These are phyloP conservation scores for Hansenula anomala DNA, from an alignment of 1,139 yeast genomes.

Conservation along the genomic window DNA sequence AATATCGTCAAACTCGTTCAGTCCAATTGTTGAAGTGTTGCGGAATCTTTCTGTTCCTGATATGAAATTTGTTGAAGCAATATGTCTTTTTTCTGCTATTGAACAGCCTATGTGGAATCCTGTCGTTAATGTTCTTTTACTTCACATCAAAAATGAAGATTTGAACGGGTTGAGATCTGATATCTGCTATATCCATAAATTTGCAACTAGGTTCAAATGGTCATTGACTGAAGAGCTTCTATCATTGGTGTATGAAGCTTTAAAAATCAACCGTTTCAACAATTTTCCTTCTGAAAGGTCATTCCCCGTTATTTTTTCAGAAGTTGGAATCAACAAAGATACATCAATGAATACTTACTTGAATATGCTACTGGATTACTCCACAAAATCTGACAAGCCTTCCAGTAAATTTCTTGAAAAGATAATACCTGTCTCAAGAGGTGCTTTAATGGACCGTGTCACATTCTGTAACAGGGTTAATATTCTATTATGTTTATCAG, in stretches of 20 bases:
- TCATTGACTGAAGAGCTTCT: slow-evolving; percentile 10
- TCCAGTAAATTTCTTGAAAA: slow-evolving; percentile 17
- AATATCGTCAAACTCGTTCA: background rate
- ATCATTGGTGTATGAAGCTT: slow-evolving; percentile 12
- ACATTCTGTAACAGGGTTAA: slow-evolving; percentile 19
- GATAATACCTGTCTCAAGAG: slow-evolving; percentile 16
- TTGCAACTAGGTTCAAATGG: slow-evolving; percentile 10
- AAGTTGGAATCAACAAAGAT: slow-evolving; percentile 8
- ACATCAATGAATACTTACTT: slow-evolving; percentile 13
- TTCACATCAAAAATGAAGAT: background rate
- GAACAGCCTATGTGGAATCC: background rate
- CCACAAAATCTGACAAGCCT: slow-evolving; percentile 1
- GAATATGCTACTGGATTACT: slow-evolving; percentile 10
- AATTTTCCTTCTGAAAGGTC: slow-evolving; percentile 11
- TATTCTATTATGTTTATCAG: slow-evolving; percentile 11
- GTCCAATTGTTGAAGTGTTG: background rate
- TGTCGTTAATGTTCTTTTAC: background rate
- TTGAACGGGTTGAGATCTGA: slow-evolving; percentile 3
- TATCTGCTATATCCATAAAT: slow-evolving; percentile 6
- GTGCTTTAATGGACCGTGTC: slow-evolving; percentile 5
- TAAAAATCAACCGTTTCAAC: slow-evolving; percentile 16
- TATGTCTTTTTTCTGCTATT: too few relatives aligned
- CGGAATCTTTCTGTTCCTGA: background rate
- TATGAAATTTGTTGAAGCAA: background rate
- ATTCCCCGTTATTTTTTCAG: slow-evolving; percentile 6